Evolutionary conservation across 805 yeast species (phyloP).

Genomic region (Monosporozyma solicola): DNA sequence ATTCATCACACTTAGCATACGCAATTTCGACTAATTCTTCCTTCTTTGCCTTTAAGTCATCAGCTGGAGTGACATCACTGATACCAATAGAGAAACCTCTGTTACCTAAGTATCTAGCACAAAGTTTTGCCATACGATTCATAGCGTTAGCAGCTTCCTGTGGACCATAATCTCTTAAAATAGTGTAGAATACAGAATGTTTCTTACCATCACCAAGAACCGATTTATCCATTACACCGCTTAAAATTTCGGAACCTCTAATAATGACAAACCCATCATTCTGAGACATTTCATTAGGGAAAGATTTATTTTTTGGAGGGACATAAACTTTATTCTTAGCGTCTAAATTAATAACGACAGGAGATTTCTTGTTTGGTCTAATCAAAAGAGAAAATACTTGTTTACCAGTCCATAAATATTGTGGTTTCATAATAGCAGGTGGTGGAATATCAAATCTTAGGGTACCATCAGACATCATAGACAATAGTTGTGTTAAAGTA

Average conservation of each 20-base stretch:
- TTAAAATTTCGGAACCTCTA: conserved; percentile 76
- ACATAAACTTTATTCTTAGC: conserved; percentile 86
- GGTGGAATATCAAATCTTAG: conserved; percentile 89
- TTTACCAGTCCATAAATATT: conserved; percentile 91
- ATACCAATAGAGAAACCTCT: conserved; percentile 97
- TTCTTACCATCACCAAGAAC: conserved; percentile 97
- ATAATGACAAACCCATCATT: conserved; percentile 92
- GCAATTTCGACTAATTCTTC: conserved; percentile 87
- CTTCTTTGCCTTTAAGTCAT: conserved; percentile 62
- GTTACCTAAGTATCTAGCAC: conserved; percentile 91
- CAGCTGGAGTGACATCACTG: conserved; percentile 92
- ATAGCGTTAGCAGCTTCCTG: conserved; percentile 90
- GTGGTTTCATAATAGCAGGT: conserved; percentile 88
- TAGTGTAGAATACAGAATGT: conserved; percentile 91
- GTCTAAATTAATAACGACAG: conserved; percentile 82
- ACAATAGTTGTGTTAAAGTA: conserved; percentile 65
- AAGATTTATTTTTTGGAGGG: conserved; percentile 58
- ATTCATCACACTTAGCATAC: conserved; percentile 81
- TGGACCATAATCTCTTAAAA: conserved; percentile 93
- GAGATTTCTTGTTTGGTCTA: conserved; percentile 65
- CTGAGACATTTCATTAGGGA: conserved; percentile 91
- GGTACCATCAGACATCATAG: conserved; percentile 94
- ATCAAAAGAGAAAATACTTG: conserved; percentile 86
- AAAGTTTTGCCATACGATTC: conserved; percentile 98
- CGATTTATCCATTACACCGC: conserved; percentile 97